Evolutionary conservation across 805 yeast species (phyloP).

Genomic region (Isabelozyma rhagii): DNA sequence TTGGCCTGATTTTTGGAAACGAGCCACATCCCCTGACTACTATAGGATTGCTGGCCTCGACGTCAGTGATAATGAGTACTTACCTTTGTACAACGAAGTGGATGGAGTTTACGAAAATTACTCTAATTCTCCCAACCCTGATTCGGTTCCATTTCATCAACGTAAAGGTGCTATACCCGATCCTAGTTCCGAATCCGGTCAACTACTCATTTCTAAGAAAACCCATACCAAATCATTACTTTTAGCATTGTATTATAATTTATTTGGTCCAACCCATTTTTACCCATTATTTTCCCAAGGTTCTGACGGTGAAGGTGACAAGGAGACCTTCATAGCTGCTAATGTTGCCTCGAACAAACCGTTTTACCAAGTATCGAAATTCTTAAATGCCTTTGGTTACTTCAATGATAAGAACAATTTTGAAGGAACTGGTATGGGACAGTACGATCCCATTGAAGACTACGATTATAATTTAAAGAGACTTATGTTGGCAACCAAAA

Average conservation of each 20-base stretch:
- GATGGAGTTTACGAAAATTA: slow-evolving; percentile 15
- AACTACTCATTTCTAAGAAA: slow-evolving; percentile 37
- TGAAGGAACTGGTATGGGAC: slow-evolving; percentile 77
- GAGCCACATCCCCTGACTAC: slow-evolving; percentile 72
- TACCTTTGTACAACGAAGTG: slow-evolving; percentile 32
- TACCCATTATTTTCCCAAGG: slow-evolving; percentile 45
- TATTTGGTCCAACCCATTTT: slow-evolving; percentile 40
- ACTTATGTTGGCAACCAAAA: slow-evolving; percentile 1
- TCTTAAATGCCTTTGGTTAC: slow-evolving; percentile 52
- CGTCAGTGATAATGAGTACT: slow-evolving; percentile 22
- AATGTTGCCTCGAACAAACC: slow-evolving; percentile 48
- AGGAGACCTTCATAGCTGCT: slow-evolving; percentile 73
- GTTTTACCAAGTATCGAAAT: slow-evolving; percentile 54
- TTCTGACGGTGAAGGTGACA: slow-evolving; percentile 74
- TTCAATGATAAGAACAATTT: slow-evolving; percentile 34
- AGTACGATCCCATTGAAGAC: slow-evolving; percentile 67
- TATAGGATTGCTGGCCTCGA: slow-evolving; percentile 63
- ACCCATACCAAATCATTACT: slow-evolving; percentile 35
- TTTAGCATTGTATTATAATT: slow-evolving; percentile 39
- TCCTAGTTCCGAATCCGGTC: slow-evolving; percentile 39
- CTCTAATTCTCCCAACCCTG: not conserved
- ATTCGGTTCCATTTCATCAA: slow-evolving; percentile 25
- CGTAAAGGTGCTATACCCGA: slow-evolving; percentile 30
- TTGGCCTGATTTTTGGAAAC: slow-evolving; percentile 90
- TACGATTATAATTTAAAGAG: slow-evolving; percentile 22